Conservation (phyloP, 2,329 filamentous ascomycete genomes). For the Teratosphaeria zuluensis region DNA sequence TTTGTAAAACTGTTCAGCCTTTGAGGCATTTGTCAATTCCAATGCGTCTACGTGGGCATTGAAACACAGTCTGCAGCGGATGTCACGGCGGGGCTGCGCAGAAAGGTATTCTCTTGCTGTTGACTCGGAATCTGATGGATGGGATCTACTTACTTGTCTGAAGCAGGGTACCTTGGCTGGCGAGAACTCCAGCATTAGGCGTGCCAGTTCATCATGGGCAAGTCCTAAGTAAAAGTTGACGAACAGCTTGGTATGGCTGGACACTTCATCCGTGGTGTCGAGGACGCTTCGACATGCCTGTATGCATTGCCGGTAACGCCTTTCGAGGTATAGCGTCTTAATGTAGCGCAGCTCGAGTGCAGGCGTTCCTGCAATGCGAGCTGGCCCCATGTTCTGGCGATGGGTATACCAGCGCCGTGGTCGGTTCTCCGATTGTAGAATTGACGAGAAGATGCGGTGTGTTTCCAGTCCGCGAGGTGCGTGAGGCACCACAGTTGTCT, state of each 20-base stretch:
- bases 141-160: slow-evolving; percentile 10
- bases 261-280: slow-evolving; percentile 3
- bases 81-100: no score
- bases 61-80: no score
- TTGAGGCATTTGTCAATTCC: not conserved
- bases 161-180: slow-evolving; percentile 34
- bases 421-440: not conserved
- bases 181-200: slow-evolving; percentile 38
- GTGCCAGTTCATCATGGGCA: slow-evolving; percentile 38
- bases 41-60: no score
- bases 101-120: no score
- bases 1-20: slow-evolving; percentile 31
- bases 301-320: slow-evolving; percentile 23
- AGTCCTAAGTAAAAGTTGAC: slow-evolving; percentile 39
- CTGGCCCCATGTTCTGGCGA: not conserved
- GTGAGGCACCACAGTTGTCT: no score
- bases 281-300: slow-evolving; percentile 21
- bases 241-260: slow-evolving; percentile 22
- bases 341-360: slow-evolving; percentile 19
- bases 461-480: no score
- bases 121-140: not conserved
- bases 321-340: slow-evolving; percentile 20
- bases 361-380: not conserved
- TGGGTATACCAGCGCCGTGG: not conserved
- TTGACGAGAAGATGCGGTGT: no score